phyloP scores from a whole-genome alignment of 2,329 filamentous ascomycete genomes.

The Calonectria henricotiae region DNA sequence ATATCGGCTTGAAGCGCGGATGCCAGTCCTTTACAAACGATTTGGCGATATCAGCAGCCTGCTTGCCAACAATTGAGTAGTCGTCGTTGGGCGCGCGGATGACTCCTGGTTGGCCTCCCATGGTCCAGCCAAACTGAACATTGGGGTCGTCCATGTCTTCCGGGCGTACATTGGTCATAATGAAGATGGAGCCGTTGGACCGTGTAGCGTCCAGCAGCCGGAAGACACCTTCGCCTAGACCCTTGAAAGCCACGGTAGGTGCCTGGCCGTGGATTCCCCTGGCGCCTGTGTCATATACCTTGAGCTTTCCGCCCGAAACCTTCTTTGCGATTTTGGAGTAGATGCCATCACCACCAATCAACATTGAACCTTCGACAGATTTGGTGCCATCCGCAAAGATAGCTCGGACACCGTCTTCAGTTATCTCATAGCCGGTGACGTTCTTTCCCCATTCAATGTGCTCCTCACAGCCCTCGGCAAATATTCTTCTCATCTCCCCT shows the following conservation, averaged over 20 bases:
- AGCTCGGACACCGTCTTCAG: conserved; percentile 68
- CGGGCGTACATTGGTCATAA: conserved; percentile 77
- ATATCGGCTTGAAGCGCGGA: conserved; percentile 69
- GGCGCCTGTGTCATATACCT: conserved; percentile 76
- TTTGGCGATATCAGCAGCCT: conserved; percentile 73
- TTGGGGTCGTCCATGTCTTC: conserved; percentile 73
- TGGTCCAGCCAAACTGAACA: conserved; percentile 76
- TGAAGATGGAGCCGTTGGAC: conserved; percentile 64
- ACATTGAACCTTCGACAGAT: conserved; percentile 72
- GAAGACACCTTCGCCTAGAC: conserved; percentile 76
- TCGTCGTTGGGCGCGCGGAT: conserved; percentile 74
- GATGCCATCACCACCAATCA: conserved; percentile 76
- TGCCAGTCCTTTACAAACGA: conserved; percentile 71
- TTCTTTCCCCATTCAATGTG: conserved; percentile 71
- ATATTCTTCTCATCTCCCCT: conserved; percentile 75
- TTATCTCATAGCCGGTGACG: conserved; percentile 74
- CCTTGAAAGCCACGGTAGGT: conserved; percentile 74
- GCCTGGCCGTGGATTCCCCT: conserved; percentile 78
- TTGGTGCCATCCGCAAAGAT: conserved; percentile 74
- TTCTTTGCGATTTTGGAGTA: conserved; percentile 75
- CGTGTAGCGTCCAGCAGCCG: conserved; percentile 67
- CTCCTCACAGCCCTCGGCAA: conserved; percentile 71
- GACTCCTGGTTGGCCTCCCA: conserved; percentile 72
- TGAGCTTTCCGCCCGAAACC: conserved; percentile 71
- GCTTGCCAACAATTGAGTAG: conserved; percentile 71